Evolutionary conservation across 2,329 filamentous ascomycete genomes (phyloP).

Genomic region (Zymoseptoria pseudotritici): DNA sequence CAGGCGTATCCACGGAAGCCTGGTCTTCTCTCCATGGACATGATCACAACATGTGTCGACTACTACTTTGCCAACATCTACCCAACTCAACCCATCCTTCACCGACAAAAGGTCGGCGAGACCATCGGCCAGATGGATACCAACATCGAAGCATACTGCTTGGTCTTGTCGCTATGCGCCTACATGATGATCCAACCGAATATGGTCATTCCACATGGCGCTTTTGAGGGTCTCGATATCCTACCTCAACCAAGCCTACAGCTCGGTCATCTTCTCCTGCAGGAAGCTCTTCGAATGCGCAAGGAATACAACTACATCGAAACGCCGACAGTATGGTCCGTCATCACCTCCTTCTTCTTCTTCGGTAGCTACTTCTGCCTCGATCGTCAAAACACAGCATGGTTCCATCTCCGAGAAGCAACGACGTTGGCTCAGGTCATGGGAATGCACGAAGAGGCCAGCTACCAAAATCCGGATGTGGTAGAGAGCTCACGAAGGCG

Average conservation of each 20-base stretch:
- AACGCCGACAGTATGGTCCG: conserved; percentile 46
- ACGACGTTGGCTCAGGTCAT: conserved; percentile 54
- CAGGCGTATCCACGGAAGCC: conserved; percentile 40
- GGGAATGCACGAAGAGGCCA: conserved; percentile 51
- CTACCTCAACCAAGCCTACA: conserved; percentile 37
- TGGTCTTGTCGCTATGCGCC: conserved; percentile 45
- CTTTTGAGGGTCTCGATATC: conserved; percentile 44
- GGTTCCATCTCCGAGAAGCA: conserved; percentile 56
- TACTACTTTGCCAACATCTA: conserved; percentile 57
- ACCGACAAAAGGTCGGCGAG: conserved; percentile 46
- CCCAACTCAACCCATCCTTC: conserved; percentile 56
- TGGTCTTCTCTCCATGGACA: conserved; percentile 42
- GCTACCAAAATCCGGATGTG: conserved; percentile 42
- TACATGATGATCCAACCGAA: conserved; percentile 46
- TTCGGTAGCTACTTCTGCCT: conserved; percentile 56
- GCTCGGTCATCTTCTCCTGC: conserved; percentile 49
- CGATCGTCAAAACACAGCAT: conserved; percentile 54
- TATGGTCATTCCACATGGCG: conserved; percentile 35
- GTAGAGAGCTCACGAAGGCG: conserved; percentile 49
- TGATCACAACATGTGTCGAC: conserved; percentile 50
- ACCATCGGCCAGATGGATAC: conserved; percentile 46
- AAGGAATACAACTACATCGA: conserved; percentile 53
- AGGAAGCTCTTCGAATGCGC: conserved; percentile 51
- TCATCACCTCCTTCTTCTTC: conserved; percentile 57
- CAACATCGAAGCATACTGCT: conserved; percentile 50